Base-by-base conservation (phyloP, 2,329 filamentous ascomycete species). In the Aspergillus aculeatinus region DNA sequence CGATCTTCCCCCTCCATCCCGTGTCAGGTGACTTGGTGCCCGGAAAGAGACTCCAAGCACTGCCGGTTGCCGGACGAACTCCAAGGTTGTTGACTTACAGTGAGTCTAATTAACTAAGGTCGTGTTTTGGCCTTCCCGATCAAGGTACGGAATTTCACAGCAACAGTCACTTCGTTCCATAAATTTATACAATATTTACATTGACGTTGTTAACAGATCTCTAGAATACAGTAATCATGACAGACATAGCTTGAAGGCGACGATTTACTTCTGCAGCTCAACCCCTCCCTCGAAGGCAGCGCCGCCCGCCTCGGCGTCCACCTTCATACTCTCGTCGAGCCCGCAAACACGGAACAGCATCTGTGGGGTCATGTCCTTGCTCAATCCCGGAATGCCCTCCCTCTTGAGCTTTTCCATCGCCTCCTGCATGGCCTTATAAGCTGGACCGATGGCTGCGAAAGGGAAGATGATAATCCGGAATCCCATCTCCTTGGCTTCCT, bases 381-480 rank as follows among this genome's bases (percentile, higher is more conserved):
- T 67, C 50, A 72, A 59, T 12, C 70, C 72, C 0, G 71, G 71
- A 49, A 76, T 62, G 1, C 77, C 76, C 50, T 75, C 70, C 4
- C 49, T 55, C 50, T 76, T 75, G 61, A 80, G 63, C 48, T 70
- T 75, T 65, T 74, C 69, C 65, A 78, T 63, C 5, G 72, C 74
- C 31, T 71, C 65, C 42, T 65, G 70, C 58, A 79, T 78, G 33
- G 72, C 75, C 31, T 65, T 62, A 16, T 74, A 70, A 7, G 77
- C 74, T 2, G 77, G 73, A 2, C 72, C 76, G 47, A 80, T 58
- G 12, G 72, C 72, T 11, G 74, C 74, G 61, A 77, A 77, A 0
- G 77, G 75, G 62, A 75, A 79, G 59, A 80, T 79, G 52, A 80
- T 77, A 27, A 80, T 72, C 2, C 71, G 68, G 60, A 80, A 80